Conservation (phyloP, 768 basidiomycete genomes). For the Leccinum uliginosum region DNA sequence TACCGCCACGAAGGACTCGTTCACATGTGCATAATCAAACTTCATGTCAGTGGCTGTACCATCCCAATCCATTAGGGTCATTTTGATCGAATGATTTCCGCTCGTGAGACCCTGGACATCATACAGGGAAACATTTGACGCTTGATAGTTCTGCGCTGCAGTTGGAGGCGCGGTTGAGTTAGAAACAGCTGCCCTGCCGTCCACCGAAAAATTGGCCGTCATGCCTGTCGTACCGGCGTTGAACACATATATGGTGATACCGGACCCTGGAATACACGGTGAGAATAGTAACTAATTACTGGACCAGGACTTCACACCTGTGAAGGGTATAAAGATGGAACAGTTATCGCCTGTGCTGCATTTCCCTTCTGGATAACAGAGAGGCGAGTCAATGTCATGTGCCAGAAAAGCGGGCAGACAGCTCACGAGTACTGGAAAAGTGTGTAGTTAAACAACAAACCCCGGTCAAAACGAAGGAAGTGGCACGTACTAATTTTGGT, state of each 20-base stretch:
- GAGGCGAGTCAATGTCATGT: neutral
- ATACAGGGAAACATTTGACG: conserved; percentile 20
- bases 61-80: conserved; percentile 23
- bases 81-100: conserved; percentile 17
- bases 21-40: conserved; percentile 25
- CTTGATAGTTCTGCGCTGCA: conserved; percentile 13
- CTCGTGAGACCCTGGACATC: conserved; percentile 12
- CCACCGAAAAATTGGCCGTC: conserved; percentile 20
- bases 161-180: conserved; percentile 4
- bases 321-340: conserved; percentile 20
- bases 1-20: conserved; percentile 18
- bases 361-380: conserved; percentile 12
- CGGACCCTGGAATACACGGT: conserved; percentile 15
- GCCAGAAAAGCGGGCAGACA: neutral
- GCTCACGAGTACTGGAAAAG: conserved; percentile 18
- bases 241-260: conserved; percentile 26
- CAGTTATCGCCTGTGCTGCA: conserved; percentile 15
- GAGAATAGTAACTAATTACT: neutral
- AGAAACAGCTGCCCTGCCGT: conserved; percentile 6
- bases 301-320: conserved; percentile 7
- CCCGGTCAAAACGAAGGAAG: neutral
- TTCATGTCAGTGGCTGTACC: conserved; percentile 17
- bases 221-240: conserved; percentile 18
- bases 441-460: neutral
- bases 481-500: conserved; percentile 22